Conservation (phyloP, 2,329 filamentous ascomycete genomes). For the Pestalotiopsis sp. region DNA sequence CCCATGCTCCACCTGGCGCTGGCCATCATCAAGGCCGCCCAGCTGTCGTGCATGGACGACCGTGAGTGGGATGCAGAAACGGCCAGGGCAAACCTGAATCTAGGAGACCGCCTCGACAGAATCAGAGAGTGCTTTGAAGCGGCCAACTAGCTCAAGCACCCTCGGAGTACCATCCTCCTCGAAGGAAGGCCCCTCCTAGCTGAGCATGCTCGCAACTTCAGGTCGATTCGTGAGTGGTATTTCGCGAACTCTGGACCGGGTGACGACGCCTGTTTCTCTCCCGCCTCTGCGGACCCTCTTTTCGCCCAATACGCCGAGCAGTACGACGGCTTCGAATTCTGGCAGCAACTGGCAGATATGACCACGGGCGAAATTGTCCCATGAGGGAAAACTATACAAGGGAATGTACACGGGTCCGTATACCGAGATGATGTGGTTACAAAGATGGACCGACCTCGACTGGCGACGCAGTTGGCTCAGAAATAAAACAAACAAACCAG, state of each 20-base stretch:
- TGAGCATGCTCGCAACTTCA: not conserved
- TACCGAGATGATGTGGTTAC: too few species aligned
- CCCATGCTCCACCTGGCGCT: not conserved
- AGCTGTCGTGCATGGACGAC: not conserved
- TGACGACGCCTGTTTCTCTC: not conserved
- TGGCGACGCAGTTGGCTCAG: too few species aligned
- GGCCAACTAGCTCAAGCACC: not conserved
- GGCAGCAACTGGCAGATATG: not conserved
- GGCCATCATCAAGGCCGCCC: not conserved
- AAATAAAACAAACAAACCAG: too few species aligned
- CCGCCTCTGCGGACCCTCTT: not conserved
- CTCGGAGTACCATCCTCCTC: not conserved
- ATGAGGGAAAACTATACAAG: too few species aligned
- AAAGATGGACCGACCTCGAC: too few species aligned
- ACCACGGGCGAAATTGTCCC: not conserved
- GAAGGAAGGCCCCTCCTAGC: not conserved
- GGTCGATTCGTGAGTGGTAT: not conserved
- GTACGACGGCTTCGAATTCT: not conserved
- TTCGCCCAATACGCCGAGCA: not conserved
- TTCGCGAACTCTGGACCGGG: not conserved
- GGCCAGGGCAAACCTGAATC: not conserved
- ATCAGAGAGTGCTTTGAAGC: not conserved
- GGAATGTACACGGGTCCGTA: too few species aligned
- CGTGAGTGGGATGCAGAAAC: not conserved
- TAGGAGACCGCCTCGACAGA: not conserved